phyloP scores from a whole-genome alignment of 306 rosid genomes.

The Prinsepia uniflora region DNA sequence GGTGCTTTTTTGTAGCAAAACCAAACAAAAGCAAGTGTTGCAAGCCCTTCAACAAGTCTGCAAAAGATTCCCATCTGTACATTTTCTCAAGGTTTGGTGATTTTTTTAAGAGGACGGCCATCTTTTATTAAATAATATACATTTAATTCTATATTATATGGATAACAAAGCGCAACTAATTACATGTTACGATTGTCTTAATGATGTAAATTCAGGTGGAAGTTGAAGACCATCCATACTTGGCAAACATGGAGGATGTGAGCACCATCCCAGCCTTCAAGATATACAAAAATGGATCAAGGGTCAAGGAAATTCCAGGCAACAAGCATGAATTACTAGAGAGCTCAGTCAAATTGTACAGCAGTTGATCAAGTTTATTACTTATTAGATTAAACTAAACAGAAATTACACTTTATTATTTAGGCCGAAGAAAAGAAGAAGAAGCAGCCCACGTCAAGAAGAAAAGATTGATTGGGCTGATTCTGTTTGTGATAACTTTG shows the following conservation, averaged over 20 bases:
- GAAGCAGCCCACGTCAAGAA: constrained; percentile 1
- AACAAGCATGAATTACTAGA: constrained; percentile 59
- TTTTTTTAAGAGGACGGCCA: too few relatives aligned
- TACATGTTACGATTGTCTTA: too few relatives aligned
- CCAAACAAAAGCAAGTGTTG: constrained; percentile 48
- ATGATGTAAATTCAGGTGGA: constrained; percentile 54
- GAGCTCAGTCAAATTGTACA: constrained; percentile 67
- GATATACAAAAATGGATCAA: constrained; percentile 88
- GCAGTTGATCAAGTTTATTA: constrained; percentile 40
- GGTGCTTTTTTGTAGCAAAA: constrained; percentile 75
- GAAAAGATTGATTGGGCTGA: constrained; percentile 5
- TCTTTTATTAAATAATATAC: too few relatives aligned
- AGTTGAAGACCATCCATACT: constrained; percentile 80
- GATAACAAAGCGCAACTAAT: background rate
- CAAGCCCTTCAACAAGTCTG: constrained; percentile 70
- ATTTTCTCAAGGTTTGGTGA: constrained; percentile 83
- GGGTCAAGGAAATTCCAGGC: constrained; percentile 74
- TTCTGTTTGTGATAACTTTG: constrained; percentile 14
- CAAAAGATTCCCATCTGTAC: constrained; percentile 78
- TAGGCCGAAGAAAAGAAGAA: background rate
- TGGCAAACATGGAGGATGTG: constrained; percentile 77
- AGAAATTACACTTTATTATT: constrained; percentile 14
- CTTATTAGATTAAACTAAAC: constrained; percentile 2
- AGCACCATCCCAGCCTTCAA: constrained; percentile 67
- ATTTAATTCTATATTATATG: background rate